These are phyloP conservation scores for Stephanodiscus triporus DNA, from an alignment of 108 stramenopile genomes.

Conservation along the genomic window DNA sequence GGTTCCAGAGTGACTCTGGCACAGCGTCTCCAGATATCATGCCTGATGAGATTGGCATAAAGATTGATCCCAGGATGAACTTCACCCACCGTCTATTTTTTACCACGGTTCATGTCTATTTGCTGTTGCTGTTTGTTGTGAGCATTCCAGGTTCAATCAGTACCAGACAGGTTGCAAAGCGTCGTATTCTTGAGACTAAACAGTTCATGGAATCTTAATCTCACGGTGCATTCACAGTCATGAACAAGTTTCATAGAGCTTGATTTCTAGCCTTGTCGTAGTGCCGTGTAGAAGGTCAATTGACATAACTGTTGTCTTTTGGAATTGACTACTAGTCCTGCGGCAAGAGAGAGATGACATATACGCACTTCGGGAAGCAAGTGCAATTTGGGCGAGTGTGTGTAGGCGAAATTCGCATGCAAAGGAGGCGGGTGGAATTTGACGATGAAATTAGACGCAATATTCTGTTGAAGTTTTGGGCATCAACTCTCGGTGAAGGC, in stretches of 20 bases:
- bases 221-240: not conserved
- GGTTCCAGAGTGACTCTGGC: constrained; percentile 18
- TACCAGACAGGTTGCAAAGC: constrained; percentile 58
- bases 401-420: constrained; percentile 22
- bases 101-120: constrained; percentile 75
- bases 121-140: constrained; percentile 75
- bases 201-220: constrained; percentile 13
- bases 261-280: not conserved
- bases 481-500: too few relatives aligned
- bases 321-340: not conserved
- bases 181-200: constrained; percentile 18
- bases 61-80: constrained; percentile 67
- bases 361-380: constrained; percentile 5
- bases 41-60: constrained; percentile 79
- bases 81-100: constrained; percentile 67
- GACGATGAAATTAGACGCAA: constrained; percentile 33
- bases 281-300: not conserved
- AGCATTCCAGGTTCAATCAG: constrained; percentile 72
- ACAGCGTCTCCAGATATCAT: constrained; percentile 33
- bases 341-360: constrained; percentile 11
- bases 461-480: constrained; percentile 29
- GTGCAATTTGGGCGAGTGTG: constrained; percentile 38
- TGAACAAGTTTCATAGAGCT: constrained; percentile 1
- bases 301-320: too few relatives aligned
- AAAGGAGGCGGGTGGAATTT: constrained; percentile 15